Percentiles rank a stretch among this genome's conserved stretches.
Conservation (phyloP, 805 yeast genomes). For the Barnettozyma californica region DNA sequence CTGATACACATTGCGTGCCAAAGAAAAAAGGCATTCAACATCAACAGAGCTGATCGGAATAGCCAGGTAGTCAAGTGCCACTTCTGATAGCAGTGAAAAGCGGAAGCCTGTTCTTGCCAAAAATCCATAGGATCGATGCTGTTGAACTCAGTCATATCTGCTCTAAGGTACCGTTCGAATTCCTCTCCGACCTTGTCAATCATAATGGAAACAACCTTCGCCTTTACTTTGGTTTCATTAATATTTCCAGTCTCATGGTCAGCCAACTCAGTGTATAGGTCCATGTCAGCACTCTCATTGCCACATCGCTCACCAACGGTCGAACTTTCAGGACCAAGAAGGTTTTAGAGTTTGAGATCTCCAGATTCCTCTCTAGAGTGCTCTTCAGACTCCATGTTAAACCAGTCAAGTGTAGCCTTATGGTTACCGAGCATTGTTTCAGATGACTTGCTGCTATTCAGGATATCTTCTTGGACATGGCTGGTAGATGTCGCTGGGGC, state of each 20-base stretch:
- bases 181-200: not conserved
- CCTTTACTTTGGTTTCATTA: not conserved
- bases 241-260: not conserved
- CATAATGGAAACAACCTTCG: not conserved
- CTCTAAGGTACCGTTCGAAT: not conserved
- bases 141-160: not conserved
- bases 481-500: too few relatives aligned
- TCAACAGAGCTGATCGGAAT: not conserved
- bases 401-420: too few relatives aligned
- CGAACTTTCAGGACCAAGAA: not conserved
- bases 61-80: not conserved
- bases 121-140: not conserved
- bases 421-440: too few relatives aligned
- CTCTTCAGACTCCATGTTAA: too few relatives aligned
- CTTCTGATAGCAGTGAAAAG: not conserved
- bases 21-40: not conserved
- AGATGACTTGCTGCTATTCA: too few relatives aligned
- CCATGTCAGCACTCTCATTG: not conserved
- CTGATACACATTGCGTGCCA: slow-evolving; percentile 1
- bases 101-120: not conserved
- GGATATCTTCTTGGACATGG: too few relatives aligned
- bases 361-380: too few relatives aligned
- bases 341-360: not conserved
- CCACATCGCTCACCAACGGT: not conserved
- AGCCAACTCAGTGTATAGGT: not conserved